Conservation (phyloP, 2,329 filamentous ascomycete species). For the Sporothrix brasiliensis region DNA sequence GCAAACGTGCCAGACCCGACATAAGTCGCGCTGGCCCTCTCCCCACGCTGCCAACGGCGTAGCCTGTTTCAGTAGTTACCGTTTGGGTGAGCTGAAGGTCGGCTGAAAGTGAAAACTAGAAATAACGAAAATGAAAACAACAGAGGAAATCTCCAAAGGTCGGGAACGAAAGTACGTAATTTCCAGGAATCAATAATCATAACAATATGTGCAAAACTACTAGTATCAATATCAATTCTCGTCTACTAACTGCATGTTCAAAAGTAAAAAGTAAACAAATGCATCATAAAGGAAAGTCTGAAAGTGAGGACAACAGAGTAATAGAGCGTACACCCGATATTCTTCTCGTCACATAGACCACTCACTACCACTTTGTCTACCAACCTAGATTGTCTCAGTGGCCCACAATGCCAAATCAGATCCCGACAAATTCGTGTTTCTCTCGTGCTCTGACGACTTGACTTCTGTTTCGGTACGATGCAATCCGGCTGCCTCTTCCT, state of each 20-base stretch:
- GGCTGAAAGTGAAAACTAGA: conserved; percentile 5
- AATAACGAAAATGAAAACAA: background rate
- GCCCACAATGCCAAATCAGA: background rate
- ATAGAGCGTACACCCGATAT: no score
- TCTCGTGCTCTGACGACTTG: conserved; percentile 3
- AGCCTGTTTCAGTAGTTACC: conserved; percentile 14
- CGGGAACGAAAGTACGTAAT: conserved; percentile 4
- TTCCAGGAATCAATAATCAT: no score
- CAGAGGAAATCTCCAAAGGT: background rate
- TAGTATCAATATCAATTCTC: no score
- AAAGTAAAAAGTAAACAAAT: no score
- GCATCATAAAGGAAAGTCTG: no score
- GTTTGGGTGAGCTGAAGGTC: conserved; percentile 6
- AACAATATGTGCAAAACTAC: no score
- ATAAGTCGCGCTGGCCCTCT: background rate
- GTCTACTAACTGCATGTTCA: no score
- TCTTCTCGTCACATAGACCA: no score
- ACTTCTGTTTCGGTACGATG: background rate
- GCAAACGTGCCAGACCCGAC: background rate
- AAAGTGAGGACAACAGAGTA: no score
- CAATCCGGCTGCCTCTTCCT: background rate
- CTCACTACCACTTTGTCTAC: background rate
- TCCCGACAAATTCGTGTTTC: background rate
- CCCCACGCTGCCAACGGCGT: conserved; percentile 6
- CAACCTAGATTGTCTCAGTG: background rate